phyloP scores from a whole-genome alignment of 1,284 basidiomycete species.

The Fomitopsis schrenkii region DNA sequence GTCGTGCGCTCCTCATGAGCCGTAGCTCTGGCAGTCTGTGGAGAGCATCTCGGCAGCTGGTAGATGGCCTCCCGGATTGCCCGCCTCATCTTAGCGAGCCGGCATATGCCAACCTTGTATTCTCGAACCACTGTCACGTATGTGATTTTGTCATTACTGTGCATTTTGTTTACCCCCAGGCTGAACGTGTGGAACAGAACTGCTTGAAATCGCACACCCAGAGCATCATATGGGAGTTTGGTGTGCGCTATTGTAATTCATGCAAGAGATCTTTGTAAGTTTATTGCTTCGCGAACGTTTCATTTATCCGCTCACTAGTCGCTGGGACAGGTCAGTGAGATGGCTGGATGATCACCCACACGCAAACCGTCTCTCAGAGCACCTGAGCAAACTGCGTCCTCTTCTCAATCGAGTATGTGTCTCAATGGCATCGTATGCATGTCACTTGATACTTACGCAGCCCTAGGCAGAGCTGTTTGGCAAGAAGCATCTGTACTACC shows the following conservation, averaged over 20 bases:
- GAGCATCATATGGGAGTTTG: slow-evolving; percentile 3
- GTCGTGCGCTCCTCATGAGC: slow-evolving; percentile 37
- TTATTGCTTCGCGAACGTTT: no score
- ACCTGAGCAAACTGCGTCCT: no score
- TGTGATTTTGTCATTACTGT: slow-evolving; percentile 1
- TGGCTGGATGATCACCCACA: not conserved
- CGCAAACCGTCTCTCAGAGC: not conserved
- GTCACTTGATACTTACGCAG: no score
- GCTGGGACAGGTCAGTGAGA: not conserved
- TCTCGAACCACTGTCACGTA: slow-evolving; percentile 25
- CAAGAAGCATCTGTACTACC: not conserved
- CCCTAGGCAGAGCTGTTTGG: no score
- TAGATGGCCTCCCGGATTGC: slow-evolving; percentile 24
- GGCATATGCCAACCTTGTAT: slow-evolving; percentile 22
- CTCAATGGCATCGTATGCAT: no score
- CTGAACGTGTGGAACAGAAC: not conserved
- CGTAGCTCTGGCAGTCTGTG: slow-evolving; percentile 37
- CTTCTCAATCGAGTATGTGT: no score
- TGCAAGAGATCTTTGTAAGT: slow-evolving; percentile 5
- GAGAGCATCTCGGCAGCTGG: slow-evolving; percentile 24
- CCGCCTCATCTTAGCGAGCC: slow-evolving; percentile 31
- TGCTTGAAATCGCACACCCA: not conserved
- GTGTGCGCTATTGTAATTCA: not conserved
- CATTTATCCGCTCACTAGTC: not conserved
- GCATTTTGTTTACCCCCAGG: not conserved